phyloP scores from a whole-genome alignment of 1,284 basidiomycete species.

The Inonotus obliquus region DNA sequence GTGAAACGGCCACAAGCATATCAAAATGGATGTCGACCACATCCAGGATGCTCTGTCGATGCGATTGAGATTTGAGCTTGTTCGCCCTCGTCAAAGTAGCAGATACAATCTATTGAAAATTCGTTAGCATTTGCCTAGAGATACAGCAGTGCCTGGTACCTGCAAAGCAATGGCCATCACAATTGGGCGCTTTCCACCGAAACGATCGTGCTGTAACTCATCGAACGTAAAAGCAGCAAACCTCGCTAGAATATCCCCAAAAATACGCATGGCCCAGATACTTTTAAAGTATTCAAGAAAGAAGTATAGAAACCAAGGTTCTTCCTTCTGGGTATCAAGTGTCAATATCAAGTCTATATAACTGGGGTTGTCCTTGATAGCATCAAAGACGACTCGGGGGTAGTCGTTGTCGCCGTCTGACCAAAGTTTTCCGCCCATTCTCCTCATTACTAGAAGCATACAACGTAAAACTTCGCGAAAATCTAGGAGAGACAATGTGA shows the following conservation, averaged over 20 bases:
- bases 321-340: constrained; percentile 30
- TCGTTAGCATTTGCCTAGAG: background rate
- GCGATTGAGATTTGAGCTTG: constrained; percentile 1
- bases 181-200: constrained; percentile 50
- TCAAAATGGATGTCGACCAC: constrained; percentile 20
- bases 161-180: constrained; percentile 55
- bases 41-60: constrained; percentile 9
- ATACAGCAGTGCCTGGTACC: constrained; percentile 40
- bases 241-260: constrained; percentile 65
- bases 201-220: constrained; percentile 73
- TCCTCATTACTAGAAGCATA: constrained; percentile 50
- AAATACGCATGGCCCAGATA: constrained; percentile 45
- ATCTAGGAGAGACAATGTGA: constrained; percentile 39
- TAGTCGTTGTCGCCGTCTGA: constrained; percentile 58
- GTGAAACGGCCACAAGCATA: constrained; percentile 32
- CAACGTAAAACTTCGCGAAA: constrained; percentile 60
- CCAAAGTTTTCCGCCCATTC: constrained; percentile 58
- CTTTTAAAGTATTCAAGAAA: constrained; percentile 54
- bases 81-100: constrained; percentile 18
- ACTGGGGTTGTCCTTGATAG: constrained; percentile 74
- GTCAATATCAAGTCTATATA: constrained; percentile 50
- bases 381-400: constrained; percentile 72
- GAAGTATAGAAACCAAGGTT: constrained; percentile 48
- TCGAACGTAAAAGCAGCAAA: constrained; percentile 69
- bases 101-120: constrained; percentile 21